These are phyloP conservation scores for Lepraria neglecta DNA, from an alignment of 495 filamentous ascomycete genomes.

Conservation along the genomic window DNA sequence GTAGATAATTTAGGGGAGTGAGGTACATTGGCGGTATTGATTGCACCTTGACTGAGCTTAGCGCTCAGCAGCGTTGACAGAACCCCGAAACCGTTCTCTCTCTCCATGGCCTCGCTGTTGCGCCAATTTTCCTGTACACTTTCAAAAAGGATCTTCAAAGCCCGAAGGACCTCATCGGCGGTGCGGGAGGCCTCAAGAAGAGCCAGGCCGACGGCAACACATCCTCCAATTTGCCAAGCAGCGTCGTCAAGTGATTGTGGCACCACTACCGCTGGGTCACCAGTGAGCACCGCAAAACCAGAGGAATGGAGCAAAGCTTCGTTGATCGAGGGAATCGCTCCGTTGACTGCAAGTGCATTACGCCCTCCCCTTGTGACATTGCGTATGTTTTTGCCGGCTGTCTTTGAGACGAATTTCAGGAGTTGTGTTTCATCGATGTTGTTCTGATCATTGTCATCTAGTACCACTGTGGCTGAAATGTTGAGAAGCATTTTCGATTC, in stretches of 20 bases:
- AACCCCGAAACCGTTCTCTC: conserved; percentile 89
- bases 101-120: conserved; percentile 97
- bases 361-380: conserved; percentile 65
- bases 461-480: conserved; percentile 67
- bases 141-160: conserved; percentile 76
- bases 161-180: conserved; percentile 61
- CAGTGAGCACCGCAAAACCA: conserved; percentile 74
- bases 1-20: conserved; percentile 20
- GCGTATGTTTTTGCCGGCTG: conserved; percentile 64
- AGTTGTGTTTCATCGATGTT: conserved; percentile 66
- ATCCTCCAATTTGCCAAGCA: conserved; percentile 86
- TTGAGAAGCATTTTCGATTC: conserved; percentile 81
- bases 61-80: conserved; percentile 68
- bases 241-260: conserved; percentile 83
- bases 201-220: conserved; percentile 74
- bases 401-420: conserved; percentile 67
- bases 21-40: neutral
- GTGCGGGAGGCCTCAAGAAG: conserved; percentile 69
- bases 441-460: conserved; percentile 66
- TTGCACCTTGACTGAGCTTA: conserved; percentile 51
- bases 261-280: conserved; percentile 72
- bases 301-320: conserved; percentile 72
- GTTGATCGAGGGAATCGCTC: conserved; percentile 79
- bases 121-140: conserved; percentile 85
- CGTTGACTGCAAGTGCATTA: conserved; percentile 79